These are phyloP conservation scores for Suillus placidus DNA, from an alignment of 768 basidiomycete genomes.

Conservation along the genomic window DNA sequence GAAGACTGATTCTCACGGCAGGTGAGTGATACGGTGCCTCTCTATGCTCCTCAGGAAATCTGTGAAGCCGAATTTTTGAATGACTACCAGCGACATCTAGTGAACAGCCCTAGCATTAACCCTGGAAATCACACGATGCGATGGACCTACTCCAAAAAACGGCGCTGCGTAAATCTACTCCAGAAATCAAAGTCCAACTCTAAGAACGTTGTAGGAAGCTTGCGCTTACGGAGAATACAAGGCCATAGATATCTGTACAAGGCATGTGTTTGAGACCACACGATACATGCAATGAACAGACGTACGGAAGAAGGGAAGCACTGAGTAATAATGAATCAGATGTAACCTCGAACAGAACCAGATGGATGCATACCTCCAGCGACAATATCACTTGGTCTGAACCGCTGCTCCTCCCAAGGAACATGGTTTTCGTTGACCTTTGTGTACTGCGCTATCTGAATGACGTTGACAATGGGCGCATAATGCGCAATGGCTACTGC, in stretches of 20 bases:
- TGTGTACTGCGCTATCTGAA: constrained; percentile 58
- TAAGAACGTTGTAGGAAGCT: not conserved
- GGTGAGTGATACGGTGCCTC: constrained; percentile 56
- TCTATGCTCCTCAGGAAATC: constrained; percentile 63
- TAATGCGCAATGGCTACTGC: constrained; percentile 72
- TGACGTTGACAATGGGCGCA: constrained; percentile 60
- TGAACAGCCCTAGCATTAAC: constrained; percentile 8
- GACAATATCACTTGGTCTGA: constrained; percentile 56
- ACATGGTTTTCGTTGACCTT: constrained; percentile 43
- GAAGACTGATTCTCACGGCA: constrained; percentile 43
- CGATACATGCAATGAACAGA: constrained; percentile 20
- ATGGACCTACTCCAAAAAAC: constrained; percentile 50
- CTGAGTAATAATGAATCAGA: constrained; percentile 31
- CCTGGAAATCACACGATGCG: not conserved
- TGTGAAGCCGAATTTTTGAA: constrained; percentile 63
- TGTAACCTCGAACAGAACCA: not conserved
- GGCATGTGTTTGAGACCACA: not conserved
- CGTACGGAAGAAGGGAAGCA: constrained; percentile 63
- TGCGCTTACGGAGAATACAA: constrained; percentile 54
- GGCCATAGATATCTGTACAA: constrained; percentile 57
- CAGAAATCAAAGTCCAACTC: constrained; percentile 13
- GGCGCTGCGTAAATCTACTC: constrained; percentile 51
- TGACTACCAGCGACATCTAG: constrained; percentile 58
- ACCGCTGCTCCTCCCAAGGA: constrained; percentile 42
- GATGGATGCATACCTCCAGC: constrained; percentile 50